These are phyloP conservation scores for Phytophthora sansomeana DNA, from an alignment of 352 stramenopile genomes.

Conservation along the genomic window DNA sequence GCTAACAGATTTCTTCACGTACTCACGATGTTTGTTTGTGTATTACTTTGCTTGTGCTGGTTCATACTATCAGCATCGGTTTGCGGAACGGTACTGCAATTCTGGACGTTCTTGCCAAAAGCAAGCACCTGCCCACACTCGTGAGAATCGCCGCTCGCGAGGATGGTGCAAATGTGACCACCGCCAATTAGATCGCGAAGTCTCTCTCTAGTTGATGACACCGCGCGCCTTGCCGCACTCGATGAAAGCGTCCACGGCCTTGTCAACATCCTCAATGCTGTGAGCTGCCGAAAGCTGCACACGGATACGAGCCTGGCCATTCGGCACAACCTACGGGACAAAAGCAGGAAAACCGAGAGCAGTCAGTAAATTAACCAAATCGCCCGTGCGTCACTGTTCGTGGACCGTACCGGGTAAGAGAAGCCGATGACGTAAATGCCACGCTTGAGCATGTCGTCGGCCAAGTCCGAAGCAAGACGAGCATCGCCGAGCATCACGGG, in stretches of 20 bases:
- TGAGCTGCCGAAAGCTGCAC: slow-evolving; percentile 93
- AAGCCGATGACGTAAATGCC: slow-evolving; percentile 97
- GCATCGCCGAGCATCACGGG: slow-evolving; percentile 94
- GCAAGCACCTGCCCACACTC: slow-evolving; percentile 66
- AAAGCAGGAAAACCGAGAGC: neutral
- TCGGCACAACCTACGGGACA: slow-evolving; percentile 85
- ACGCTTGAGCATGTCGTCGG: slow-evolving; percentile 93
- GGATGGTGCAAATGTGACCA: slow-evolving; percentile 16
- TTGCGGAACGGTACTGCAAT: slow-evolving; percentile 54
- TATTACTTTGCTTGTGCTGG: slow-evolving; percentile 11
- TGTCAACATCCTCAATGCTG: slow-evolving; percentile 92
- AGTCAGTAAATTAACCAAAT: neutral
- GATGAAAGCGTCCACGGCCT: slow-evolving; percentile 93
- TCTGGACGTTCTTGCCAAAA: slow-evolving; percentile 48
- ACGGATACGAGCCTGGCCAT: slow-evolving; percentile 92
- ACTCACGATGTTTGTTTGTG: slow-evolving; percentile 26
- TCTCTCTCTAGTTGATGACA: slow-evolving; percentile 54
- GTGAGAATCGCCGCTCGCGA: slow-evolving; percentile 44
- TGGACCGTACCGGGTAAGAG: slow-evolving; percentile 88
- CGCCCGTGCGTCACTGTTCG: neutral
- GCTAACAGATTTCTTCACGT: neutral
- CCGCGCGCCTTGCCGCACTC: slow-evolving; percentile 86
- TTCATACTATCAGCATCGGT: slow-evolving; percentile 45
- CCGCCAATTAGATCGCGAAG: slow-evolving; percentile 26
- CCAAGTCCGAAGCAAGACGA: slow-evolving; percentile 87